Base-by-base conservation (phyloP, 2,329 filamentous ascomycete genomes). In the Xylaria sp. region DNA sequence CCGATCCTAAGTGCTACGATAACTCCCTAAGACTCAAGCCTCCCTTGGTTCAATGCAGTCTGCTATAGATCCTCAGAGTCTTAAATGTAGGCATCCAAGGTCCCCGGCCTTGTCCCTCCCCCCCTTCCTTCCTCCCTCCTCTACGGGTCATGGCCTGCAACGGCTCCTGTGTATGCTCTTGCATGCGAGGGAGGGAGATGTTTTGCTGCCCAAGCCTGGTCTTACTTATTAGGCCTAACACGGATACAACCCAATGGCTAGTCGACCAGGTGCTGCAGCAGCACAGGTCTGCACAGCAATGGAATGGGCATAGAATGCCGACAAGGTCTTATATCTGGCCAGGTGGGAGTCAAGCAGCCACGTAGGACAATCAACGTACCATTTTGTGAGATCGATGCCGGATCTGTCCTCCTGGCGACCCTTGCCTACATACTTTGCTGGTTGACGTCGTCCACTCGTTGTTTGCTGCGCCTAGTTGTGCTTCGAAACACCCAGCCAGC, bases 331-430 rank as follows among this genome's bases (percentile, higher is more conserved):
- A 61, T 63, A 60, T 59, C 56, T 61, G 63, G 63, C 61, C 66
- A 63, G 62, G 62, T 64, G 63, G 57, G 64, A 61, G 29, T 60
- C 60, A 59, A 65, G 60, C 61, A 63, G 61, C 65, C 63, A 62
- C 54, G 59, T 57, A 55, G 61, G 59, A 63, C 56, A 60, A 55
- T 58, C 49, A 49, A 50, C 57, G 48, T 57, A 54, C 46, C 50
- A 54, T 49, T 60, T 50, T 58, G 57, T 60, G 57, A 54, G 54
- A 60, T 50, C 45, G 48, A 24, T 60, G 49, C 58, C 54, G 55
- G 26, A 45, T 58, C 52, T 52, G 55, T 50, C 58, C 52, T 54
- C 54, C 51, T 54, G 52, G 57, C 52, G 58, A 53, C 56, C 54
- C 52, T 51, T 43, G 55, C 52, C 55, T 63, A 54, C 58, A n/a